These are phyloP conservation scores for Coniochaeta pulveracea DNA, from an alignment of 2,329 filamentous ascomycete genomes.

Conservation along the genomic window DNA sequence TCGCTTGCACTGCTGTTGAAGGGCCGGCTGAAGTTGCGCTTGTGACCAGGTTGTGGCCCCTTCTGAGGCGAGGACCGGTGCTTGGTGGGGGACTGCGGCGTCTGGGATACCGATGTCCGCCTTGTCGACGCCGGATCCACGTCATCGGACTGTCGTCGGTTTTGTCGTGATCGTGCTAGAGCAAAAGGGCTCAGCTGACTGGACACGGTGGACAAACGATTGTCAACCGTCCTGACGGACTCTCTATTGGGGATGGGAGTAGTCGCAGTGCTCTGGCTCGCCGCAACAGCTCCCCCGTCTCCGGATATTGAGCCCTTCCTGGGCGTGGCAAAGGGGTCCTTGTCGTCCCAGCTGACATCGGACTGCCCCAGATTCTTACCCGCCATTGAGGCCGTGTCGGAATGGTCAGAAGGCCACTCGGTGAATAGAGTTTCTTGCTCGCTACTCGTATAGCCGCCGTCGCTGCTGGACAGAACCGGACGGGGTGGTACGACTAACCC, in stretches of 20 bases:
- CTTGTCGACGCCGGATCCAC: neutral
- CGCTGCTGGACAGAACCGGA: neutral
- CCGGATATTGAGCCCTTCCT: neutral
- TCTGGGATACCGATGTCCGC: no score
- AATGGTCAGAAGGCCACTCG: neutral
- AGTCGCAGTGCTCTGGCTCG: neutral
- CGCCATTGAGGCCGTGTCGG: neutral
- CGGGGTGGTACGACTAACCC: neutral
- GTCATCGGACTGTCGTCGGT: constrained; percentile 2
- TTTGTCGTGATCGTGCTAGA: neutral
- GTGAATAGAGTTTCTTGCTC: neutral
- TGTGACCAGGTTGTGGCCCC: neutral
- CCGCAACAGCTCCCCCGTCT: neutral
- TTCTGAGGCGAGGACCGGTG: constrained; percentile 1
- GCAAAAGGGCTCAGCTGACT: neutral
- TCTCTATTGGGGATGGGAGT: neutral
- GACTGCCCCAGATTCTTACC: neutral
- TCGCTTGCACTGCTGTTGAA: constrained; percentile 1
- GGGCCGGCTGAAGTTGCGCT: neutral
- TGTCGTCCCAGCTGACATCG: neutral
- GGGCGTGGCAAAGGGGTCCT: neutral
- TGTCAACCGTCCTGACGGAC: neutral
- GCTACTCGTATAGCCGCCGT: neutral
- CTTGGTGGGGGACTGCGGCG: neutral
- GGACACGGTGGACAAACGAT: neutral